A percentile compares a stretch with the other conserved stretches of the same genome.
Evolutionary conservation across 495 filamentous ascomycete species (phyloP).

Genomic region (Lepraria neglecta): DNA sequence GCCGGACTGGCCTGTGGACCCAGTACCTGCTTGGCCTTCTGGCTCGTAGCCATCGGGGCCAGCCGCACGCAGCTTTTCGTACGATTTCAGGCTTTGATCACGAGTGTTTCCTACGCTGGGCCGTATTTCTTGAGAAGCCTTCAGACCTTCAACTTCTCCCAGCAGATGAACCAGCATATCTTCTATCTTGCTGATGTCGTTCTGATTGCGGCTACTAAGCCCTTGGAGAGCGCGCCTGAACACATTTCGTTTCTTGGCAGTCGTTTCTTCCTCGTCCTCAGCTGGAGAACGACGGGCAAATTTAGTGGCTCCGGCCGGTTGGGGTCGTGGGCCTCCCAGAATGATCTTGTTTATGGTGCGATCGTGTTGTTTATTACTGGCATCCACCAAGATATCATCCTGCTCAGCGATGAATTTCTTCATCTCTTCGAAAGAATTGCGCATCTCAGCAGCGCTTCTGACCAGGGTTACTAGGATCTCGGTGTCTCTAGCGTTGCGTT

Average conservation of each 20-base stretch:
- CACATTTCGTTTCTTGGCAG: constrained; percentile 76
- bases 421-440: constrained; percentile 93
- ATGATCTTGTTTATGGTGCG: constrained; percentile 73
- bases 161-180: constrained; percentile 90
- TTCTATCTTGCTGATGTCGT: constrained; percentile 87
- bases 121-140: constrained; percentile 48
- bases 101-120: constrained; percentile 26
- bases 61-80: constrained; percentile 27
- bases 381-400: constrained; percentile 73
- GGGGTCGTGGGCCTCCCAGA: constrained; percentile 76
- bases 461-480: constrained; percentile 95
- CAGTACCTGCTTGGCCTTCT: constrained; percentile 72
- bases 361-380: constrained; percentile 80
- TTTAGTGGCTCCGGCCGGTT: constrained; percentile 49
- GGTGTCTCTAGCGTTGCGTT: constrained; percentile 92
- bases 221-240: constrained; percentile 89
- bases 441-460: constrained; percentile 92
- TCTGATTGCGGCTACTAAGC: constrained; percentile 74
- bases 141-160: constrained; percentile 83
- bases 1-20: constrained; percentile 70
- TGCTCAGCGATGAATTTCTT: constrained; percentile 85
- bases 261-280: constrained; percentile 67
- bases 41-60: constrained; percentile 64
- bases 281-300: constrained; percentile 38
- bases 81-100: constrained; percentile 41